Base-by-base conservation (phyloP, 768 basidiomycete species). In the Dictyophora rubrovolvata region DNA sequence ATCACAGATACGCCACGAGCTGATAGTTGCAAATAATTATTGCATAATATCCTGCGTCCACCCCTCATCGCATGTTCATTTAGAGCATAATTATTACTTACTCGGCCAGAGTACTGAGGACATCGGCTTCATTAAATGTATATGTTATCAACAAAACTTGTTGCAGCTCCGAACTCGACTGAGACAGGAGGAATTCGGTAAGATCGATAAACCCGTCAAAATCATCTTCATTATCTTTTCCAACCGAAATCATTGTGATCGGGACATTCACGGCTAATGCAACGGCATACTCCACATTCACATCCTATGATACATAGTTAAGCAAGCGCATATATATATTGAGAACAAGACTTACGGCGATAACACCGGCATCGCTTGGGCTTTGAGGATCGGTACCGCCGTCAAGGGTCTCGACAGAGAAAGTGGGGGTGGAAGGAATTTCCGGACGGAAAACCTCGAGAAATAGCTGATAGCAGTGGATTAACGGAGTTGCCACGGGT, bases 271-370 rank as follows among this genome's bases (percentile, higher is more conserved):
- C 68, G n/a, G 73, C 71, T 11, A 73, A 55, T 23, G 72, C 73
- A 20, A 74, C 67, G 9, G 72, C 72, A 63, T 74, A 75, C 53
- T 75, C 67, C 23, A 69, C 69, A 56, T 74, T 71, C 50, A 67
- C 62, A 61, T 67, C 66, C 61, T 66, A 54, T 8, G 11, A 5
- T 5, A 35, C 5, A 55, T 48, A 21, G 16, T 6, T 11, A 54
- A n/a, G 16, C 12, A 48, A 23, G 20, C 28, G 5, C 14, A 22
- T n/a, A 21, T 46, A 23, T 16, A 35, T n/a, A 10, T 11, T 16
- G 55, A 4, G 17, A 12, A 42, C 20, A n/a, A n/a, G 7, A 64
- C 68, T 48, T 49, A 66, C 66, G 14, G 70, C 70, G 53, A 69
- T 69, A 35, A 67, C 56, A 23, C 70, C 69, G 9, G 69, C 69